Evolutionary conservation across 129 eudicot genomes (phyloP).

Genomic region (Flaveria bidentis): DNA sequence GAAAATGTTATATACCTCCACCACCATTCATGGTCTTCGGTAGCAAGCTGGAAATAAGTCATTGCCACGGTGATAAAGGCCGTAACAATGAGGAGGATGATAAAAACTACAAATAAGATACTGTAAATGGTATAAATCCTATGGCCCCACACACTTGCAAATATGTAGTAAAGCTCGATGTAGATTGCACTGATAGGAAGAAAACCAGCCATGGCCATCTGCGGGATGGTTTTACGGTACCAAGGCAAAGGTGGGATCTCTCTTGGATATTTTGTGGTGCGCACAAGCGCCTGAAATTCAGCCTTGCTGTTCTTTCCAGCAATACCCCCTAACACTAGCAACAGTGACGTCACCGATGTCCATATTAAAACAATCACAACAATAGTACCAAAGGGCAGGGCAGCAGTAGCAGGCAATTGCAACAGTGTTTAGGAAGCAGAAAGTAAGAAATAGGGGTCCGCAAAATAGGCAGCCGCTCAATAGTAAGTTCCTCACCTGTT

Average conservation of each 20-base stretch:
- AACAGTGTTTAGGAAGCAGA: constrained; percentile 72
- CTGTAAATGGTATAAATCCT: constrained; percentile 78
- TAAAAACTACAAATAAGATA: constrained; percentile 71
- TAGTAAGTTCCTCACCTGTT: constrained; percentile 63
- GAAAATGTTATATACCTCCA: constrained; percentile 57
- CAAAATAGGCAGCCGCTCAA: constrained; percentile 66
- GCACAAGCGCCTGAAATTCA: constrained; percentile 73
- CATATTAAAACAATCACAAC: constrained; percentile 45
- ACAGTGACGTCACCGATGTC: constrained; percentile 72
- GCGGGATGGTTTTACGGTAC: constrained; percentile 79
- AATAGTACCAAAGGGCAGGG: constrained; percentile 36
- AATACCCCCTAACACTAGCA: constrained; percentile 70
- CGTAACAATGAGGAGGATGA: constrained; percentile 66
- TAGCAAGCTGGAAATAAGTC: constrained; percentile 85
- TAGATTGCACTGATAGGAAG: constrained; percentile 83
- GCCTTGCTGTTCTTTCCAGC: constrained; percentile 77
- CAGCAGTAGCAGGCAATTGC: constrained; percentile 42
- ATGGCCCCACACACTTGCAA: constrained; percentile 92
- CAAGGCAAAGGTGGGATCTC: constrained; percentile 81
- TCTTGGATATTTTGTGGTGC: constrained; percentile 73
- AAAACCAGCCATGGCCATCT: constrained; percentile 94
- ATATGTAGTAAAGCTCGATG: constrained; percentile 79
- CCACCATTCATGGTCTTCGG: constrained; percentile 95
- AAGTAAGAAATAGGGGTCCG: constrained; percentile 70
- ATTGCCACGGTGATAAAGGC: constrained; percentile 78